These are phyloP conservation scores for Inga laurina DNA, from an alignment of 306 rosid genomes.

Conservation along the genomic window DNA sequence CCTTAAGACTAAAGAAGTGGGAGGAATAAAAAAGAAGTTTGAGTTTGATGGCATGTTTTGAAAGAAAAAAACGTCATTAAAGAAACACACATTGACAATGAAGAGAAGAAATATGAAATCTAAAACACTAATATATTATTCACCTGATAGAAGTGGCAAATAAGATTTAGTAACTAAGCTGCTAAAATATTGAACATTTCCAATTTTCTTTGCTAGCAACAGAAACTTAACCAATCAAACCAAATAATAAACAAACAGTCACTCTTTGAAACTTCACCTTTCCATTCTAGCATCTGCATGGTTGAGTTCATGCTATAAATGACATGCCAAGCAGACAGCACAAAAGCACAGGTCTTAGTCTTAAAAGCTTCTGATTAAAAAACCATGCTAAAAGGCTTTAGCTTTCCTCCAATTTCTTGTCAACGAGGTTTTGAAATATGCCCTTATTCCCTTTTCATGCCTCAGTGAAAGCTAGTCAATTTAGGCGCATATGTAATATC, in stretches of 20 bases:
- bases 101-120: neutral
- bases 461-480: neutral
- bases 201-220: neutral
- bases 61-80: slow-evolving; percentile 18
- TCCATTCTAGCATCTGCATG: neutral
- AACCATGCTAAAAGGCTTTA: too few species aligned
- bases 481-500: too few species aligned
- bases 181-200: neutral
- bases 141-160: neutral
- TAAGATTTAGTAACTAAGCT: neutral
- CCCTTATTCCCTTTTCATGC: neutral
- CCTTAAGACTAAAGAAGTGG: slow-evolving; percentile 51
- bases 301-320: neutral
- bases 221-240: neutral
- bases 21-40: neutral
- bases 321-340: neutral
- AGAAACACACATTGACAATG: slow-evolving; percentile 20
- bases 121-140: neutral
- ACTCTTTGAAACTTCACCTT: neutral
- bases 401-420: too few species aligned
- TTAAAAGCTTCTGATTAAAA: too few species aligned
- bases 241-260: neutral
- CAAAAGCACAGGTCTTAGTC: too few species aligned
- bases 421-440: neutral
- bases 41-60: neutral